Conservation (phyloP, 306 rosid genomes). For the Begonia masoniana region DNA sequence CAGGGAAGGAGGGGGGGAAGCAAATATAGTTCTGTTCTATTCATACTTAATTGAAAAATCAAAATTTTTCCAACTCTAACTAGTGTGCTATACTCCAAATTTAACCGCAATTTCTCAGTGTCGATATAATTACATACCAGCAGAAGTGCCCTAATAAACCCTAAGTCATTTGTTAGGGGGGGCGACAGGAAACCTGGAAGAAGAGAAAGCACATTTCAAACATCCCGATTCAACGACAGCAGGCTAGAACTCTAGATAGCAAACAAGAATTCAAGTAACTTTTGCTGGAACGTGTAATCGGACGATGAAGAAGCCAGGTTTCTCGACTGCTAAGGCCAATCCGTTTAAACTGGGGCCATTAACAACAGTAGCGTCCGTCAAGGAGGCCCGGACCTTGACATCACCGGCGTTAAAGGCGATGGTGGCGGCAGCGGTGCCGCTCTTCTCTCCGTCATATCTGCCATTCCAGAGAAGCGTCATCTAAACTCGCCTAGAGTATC, state of each 20-base stretch:
- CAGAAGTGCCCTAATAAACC: too few species aligned
- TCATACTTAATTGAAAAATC: too few species aligned
- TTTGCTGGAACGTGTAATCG: conserved; percentile 77
- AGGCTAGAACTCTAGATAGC: neutral
- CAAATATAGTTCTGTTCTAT: neutral
- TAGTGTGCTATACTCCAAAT: too few species aligned
- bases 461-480: conserved; percentile 76
- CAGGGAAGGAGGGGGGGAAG: neutral
- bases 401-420: conserved; percentile 57
- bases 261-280: too few species aligned
- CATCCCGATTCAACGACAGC: too few species aligned
- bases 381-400: conserved; percentile 57
- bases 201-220: too few species aligned
- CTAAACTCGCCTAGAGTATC: too few species aligned
- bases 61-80: neutral
- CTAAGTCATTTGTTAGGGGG: too few species aligned
- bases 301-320: conserved; percentile 66
- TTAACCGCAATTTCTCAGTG: too few species aligned
- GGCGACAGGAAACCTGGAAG: too few species aligned
- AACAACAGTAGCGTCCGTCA: conserved; percentile 67
- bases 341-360: conserved; percentile 70
- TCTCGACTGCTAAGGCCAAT: conserved; percentile 55
- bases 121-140: too few species aligned
- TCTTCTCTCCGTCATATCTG: conserved; percentile 44
- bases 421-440: conserved; percentile 43